A percentile compares a stretch with the other conserved stretches of the same genome.
Evolutionary conservation across 108 stramenopile genomes (phyloP).

Genomic region (Aurantiochytrium sp.): DNA sequence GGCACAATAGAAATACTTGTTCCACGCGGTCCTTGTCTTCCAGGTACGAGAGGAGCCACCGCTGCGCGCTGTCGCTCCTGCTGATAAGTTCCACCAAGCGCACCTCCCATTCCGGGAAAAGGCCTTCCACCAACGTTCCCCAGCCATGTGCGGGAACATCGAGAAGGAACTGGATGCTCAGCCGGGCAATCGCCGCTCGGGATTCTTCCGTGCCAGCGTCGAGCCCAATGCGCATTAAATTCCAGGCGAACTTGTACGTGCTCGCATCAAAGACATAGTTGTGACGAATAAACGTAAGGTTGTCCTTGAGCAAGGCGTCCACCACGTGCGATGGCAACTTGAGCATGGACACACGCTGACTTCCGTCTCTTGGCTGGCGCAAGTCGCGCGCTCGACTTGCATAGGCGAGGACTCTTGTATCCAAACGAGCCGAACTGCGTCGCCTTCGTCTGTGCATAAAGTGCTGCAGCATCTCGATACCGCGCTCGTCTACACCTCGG

Average conservation of each 20-base stretch:
- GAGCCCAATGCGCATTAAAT: background rate
- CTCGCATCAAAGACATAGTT: background rate
- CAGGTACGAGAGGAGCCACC: background rate
- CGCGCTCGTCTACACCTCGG: background rate
- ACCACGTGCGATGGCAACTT: constrained; percentile 15
- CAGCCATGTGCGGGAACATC: background rate
- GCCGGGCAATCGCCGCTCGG: background rate
- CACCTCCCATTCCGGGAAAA: background rate
- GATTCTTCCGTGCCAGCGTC: background rate
- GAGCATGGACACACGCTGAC: background rate
- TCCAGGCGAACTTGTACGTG: constrained; percentile 1
- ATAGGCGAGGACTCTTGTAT: background rate
- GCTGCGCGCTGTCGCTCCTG: background rate
- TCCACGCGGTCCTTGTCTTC: background rate
- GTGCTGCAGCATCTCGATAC: background rate
- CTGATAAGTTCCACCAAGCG: background rate
- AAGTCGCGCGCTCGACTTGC: background rate
- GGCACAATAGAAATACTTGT: background rate
- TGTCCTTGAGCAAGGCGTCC: background rate
- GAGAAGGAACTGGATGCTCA: background rate
- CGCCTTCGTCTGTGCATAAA: background rate
- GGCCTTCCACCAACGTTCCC: background rate
- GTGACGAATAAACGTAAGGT: background rate
- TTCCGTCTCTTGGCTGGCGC: background rate
- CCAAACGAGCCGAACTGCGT: background rate